Evolutionary conservation across 306 rosid species (phyloP), one percentile per base, ranked within the genome.

Genomic region (Sesbania bispinosa): DNA sequence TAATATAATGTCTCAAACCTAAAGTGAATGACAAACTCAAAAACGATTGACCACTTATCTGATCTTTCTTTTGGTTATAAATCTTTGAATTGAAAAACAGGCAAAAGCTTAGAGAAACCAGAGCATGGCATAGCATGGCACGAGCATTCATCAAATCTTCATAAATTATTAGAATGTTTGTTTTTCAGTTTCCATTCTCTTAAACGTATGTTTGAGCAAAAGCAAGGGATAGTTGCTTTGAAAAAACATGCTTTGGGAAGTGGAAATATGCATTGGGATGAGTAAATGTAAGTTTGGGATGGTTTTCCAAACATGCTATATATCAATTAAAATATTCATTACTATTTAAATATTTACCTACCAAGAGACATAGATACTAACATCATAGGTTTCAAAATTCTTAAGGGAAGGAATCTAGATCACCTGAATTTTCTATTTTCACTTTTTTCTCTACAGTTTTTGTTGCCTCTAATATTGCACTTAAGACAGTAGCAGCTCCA

Each of bases 351-450:
- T 8, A 59, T 43, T 35, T 62, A 46, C 24, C 13, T 33, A 23
- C 52, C 5, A 43, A 13, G 13, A 39, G 42, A 61, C 35, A 4
- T 26, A 24, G n/a, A 19, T 21, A 16, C 18, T 46, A 66, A 21
- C 30, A 27, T 32, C 14, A 13, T 43, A 77, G 41, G 19, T 59
- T 60, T 66, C 64, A 5, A 68, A 60, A 59, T 71, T 53, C 62
- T 13, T 42, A 24, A 60, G 19, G 27, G 18, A 68, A 57, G 65
- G 8, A 53, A 67, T 79, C 62, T 26, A 51, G 54, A 62, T 74
- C 61, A 94, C 98, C 97, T 79, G 96, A 85, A 26, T 74, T 67
- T 30, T 90, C 89, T 16, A 71, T 75, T 85, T 86, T 89, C 76
- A 91, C 89, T 51, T 63, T 89, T 61, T 68, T 77, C 77, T 89